Conservation (phyloP, 1,284 basidiomycete species). For the Microbotryum violaceum region DNA sequence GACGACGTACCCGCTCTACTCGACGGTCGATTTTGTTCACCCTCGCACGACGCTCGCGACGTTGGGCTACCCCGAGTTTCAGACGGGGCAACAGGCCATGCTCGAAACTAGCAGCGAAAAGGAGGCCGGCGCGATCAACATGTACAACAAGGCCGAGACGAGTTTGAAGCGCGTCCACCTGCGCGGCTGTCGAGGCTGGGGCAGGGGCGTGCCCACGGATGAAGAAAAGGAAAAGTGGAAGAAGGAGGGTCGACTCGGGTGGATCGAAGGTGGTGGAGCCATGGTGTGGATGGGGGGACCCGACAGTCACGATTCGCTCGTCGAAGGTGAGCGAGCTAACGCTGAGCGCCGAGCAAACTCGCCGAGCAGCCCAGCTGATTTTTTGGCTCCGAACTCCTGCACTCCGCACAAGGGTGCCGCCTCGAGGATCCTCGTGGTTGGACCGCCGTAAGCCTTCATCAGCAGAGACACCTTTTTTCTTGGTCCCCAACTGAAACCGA, state of each 20-base stretch:
- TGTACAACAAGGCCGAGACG: conserved; percentile 18
- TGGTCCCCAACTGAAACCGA: neutral
- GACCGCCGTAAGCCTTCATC: conserved; percentile 23
- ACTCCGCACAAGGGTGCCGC: conserved; percentile 20
- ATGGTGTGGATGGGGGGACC: conserved; percentile 32
- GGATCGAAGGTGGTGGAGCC: conserved; percentile 31
- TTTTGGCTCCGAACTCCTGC: too few relatives aligned
- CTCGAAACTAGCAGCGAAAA: conserved; percentile 32
- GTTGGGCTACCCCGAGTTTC: conserved; percentile 32
- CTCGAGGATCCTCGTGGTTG: conserved; percentile 35
- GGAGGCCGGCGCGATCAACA: conserved; percentile 29
- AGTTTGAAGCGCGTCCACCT: conserved; percentile 29
- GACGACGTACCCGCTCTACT: conserved; percentile 24
- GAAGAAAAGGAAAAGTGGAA: conserved; percentile 21
- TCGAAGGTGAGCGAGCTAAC: conserved; percentile 13
- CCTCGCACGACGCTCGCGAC: conserved; percentile 32
- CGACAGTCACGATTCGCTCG: conserved; percentile 19
- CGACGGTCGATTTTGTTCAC: conserved; percentile 24
- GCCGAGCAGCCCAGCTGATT: too few relatives aligned
- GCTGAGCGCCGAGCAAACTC: too few relatives aligned
- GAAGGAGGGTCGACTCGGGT: conserved; percentile 27
- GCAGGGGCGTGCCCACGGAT: conserved; percentile 8
- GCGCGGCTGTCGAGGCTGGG: conserved; percentile 30
- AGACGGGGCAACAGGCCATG: conserved; percentile 26
- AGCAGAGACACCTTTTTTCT: neutral